phyloP scores from a whole-genome alignment of 2,329 filamentous ascomycete genomes.

The Nothophoma quercina region DNA sequence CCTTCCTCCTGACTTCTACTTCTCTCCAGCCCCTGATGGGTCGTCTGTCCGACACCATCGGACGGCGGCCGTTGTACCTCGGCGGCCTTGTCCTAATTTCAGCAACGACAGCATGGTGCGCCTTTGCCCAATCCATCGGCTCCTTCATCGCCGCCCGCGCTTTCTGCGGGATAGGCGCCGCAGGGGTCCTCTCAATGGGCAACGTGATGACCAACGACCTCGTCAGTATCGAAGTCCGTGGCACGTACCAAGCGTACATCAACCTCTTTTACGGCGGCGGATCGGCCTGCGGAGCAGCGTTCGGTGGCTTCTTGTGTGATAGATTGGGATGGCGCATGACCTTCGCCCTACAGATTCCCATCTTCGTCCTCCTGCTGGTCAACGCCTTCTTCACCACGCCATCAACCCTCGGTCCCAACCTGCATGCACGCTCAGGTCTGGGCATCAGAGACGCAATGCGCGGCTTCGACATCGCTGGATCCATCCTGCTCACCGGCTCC shows the following conservation, averaged over 20 bases:
- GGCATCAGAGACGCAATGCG: slow-evolving; percentile 54
- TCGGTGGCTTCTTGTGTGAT: slow-evolving; percentile 75
- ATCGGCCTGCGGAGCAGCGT: slow-evolving; percentile 66
- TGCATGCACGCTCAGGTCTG: slow-evolving; percentile 51
- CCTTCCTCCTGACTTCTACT: slow-evolving; percentile 79
- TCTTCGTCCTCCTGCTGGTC: slow-evolving; percentile 56
- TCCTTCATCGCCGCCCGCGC: slow-evolving; percentile 75
- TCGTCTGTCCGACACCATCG: slow-evolving; percentile 75
- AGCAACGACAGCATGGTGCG: slow-evolving; percentile 73
- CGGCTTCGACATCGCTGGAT: slow-evolving; percentile 60
- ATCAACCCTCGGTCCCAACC: slow-evolving; percentile 54
- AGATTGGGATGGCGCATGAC: slow-evolving; percentile 77
- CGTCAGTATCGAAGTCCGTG: slow-evolving; percentile 75
- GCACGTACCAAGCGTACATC: slow-evolving; percentile 75
- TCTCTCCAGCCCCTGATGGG: slow-evolving; percentile 79
- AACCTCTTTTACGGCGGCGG: slow-evolving; percentile 67
- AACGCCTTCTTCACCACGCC: slow-evolving; percentile 56
- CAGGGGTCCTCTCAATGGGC: slow-evolving; percentile 72
- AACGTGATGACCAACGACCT: slow-evolving; percentile 77
- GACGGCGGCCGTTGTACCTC: slow-evolving; percentile 72
- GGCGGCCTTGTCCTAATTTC: slow-evolving; percentile 69
- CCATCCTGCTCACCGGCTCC: slow-evolving; percentile 55
- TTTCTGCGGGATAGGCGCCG: slow-evolving; percentile 75
- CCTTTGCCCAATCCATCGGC: slow-evolving; percentile 70
- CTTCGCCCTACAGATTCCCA: slow-evolving; percentile 62